Evolutionary conservation across 495 filamentous ascomycete genomes (phyloP).

Genomic region (Penicillium turbatum): DNA sequence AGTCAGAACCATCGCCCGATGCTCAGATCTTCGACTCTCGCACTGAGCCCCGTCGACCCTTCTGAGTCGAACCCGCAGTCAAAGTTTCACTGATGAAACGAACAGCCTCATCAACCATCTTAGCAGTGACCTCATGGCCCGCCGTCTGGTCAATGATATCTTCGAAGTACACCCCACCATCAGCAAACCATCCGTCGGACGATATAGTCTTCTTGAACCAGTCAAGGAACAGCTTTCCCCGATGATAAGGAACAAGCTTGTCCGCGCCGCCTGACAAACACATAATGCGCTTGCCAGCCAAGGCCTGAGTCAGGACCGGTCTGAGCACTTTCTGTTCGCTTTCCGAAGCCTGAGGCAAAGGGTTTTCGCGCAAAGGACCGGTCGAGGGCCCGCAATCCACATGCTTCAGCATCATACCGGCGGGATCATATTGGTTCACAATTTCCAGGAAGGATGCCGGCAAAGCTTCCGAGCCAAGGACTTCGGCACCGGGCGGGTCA

Average conservation of each 20-base stretch:
- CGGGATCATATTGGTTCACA: constrained; percentile 63
- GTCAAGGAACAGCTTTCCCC: constrained; percentile 61
- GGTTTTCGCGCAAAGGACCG: constrained; percentile 26
- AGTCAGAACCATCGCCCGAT: not conserved
- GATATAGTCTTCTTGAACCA: constrained; percentile 62
- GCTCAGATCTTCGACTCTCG: constrained; percentile 39
- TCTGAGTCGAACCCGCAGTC: constrained; percentile 15
- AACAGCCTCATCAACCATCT: constrained; percentile 69
- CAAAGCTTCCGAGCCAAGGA: constrained; percentile 74
- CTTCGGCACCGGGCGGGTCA: constrained; percentile 53
- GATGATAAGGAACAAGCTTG: constrained; percentile 77
- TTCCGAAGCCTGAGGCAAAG: constrained; percentile 45
- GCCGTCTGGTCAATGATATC: constrained; percentile 69
- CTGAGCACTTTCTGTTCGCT: constrained; percentile 39
- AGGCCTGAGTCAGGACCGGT: constrained; percentile 39
- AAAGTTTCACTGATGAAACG: constrained; percentile 57
- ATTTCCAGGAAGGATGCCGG: constrained; percentile 60
- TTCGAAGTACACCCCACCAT: constrained; percentile 57
- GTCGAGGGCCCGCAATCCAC: constrained; percentile 29
- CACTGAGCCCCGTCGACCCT: constrained; percentile 30
- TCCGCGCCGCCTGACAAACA: constrained; percentile 73
- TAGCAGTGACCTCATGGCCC: constrained; percentile 66
- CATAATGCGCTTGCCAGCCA: constrained; percentile 73
- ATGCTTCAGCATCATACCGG: constrained; percentile 58
- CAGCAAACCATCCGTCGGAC: constrained; percentile 52